phyloP scores from a whole-genome alignment of 2,329 filamentous ascomycete genomes.

The Fusarium neocosmosporiellum region DNA sequence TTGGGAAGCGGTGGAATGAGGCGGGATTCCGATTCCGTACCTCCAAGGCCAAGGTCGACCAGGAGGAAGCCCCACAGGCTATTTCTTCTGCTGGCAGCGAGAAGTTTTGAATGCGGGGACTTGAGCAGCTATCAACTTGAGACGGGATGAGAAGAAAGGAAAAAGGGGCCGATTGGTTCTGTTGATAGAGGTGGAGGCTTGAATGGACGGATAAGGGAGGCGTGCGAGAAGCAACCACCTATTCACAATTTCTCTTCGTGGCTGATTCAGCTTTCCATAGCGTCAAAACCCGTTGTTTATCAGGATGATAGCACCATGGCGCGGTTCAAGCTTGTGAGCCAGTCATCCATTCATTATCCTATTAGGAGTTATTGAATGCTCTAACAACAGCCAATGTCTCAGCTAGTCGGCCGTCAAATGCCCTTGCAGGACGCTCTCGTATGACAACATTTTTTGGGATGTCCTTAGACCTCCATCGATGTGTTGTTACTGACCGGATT shows the following conservation, averaged over 20 bases:
- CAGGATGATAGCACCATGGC: neutral
- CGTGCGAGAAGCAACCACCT: neutral
- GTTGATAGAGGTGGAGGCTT: neutral
- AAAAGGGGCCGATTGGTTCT: neutral
- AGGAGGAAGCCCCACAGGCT: conserved; percentile 7
- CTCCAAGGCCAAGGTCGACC: conserved; percentile 11
- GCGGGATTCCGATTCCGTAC: conserved; percentile 24
- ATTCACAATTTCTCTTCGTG: neutral
- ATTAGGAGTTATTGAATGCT: neutral
- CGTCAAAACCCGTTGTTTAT: neutral
- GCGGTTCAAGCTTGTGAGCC: neutral
- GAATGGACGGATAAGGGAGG: neutral
- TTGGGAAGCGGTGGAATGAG: conserved; percentile 22
- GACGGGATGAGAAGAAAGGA: neutral
- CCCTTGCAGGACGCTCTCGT: neutral
- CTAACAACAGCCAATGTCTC: neutral
- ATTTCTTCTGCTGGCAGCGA: conserved; percentile 5
- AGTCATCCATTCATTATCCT: too few species aligned
- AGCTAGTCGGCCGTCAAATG: neutral
- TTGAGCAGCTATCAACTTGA: neutral
- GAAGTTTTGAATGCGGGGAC: neutral
- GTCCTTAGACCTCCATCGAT: too few species aligned
- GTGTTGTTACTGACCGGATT: too few species aligned
- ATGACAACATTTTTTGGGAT: neutral
- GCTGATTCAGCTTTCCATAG: neutral